Percentiles rank a stretch among this genome's conserved stretches.
Evolutionary conservation across 164 flowering plant species (phyloP).

Genomic region (Tetrastigma voinierianum): DNA sequence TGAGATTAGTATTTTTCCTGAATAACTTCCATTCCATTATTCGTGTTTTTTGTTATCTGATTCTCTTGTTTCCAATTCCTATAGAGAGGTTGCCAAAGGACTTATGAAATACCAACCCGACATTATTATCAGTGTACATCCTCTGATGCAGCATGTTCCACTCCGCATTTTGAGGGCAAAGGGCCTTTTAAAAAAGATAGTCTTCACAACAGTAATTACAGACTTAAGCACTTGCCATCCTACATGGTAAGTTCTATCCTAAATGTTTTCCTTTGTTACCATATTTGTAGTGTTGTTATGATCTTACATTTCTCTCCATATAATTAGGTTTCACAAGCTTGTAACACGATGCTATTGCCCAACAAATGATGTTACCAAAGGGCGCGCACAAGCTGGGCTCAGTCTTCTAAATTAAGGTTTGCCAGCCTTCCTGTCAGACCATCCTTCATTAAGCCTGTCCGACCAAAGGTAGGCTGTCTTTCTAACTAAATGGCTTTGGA

Average conservation of each 20-base stretch:
- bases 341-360: slow-evolving; percentile 99
- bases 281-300: not conserved
- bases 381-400: slow-evolving; percentile 95
- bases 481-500: not conserved
- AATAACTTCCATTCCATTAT: not conserved
- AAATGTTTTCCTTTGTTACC: not conserved
- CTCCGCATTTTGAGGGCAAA: slow-evolving; percentile 78
- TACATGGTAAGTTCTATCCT: slow-evolving; percentile 59
- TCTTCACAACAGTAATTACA: slow-evolving; percentile 91
- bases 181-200: slow-evolving; percentile 87
- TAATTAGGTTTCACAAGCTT: slow-evolving; percentile 92
- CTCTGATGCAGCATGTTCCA: slow-evolving; percentile 97
- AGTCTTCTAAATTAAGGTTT: slow-evolving; percentile 89
- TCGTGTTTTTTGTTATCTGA: not conserved
- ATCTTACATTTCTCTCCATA: slow-evolving; percentile 2
- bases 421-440: slow-evolving; percentile 97
- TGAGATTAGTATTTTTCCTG: not conserved
- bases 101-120: slow-evolving; percentile 92
- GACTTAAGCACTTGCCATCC: slow-evolving; percentile 99
- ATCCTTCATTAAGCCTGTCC: slow-evolving; percentile 87
- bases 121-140: slow-evolving; percentile 95
- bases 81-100: slow-evolving; percentile 90
- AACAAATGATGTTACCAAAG: slow-evolving; percentile 70
- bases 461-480: slow-evolving; percentile 62
- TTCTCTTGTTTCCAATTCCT: slow-evolving; percentile 8